Evolutionary conservation across 768 basidiomycete genomes (phyloP).

Genomic region (Basidioascus undulatus): DNA sequence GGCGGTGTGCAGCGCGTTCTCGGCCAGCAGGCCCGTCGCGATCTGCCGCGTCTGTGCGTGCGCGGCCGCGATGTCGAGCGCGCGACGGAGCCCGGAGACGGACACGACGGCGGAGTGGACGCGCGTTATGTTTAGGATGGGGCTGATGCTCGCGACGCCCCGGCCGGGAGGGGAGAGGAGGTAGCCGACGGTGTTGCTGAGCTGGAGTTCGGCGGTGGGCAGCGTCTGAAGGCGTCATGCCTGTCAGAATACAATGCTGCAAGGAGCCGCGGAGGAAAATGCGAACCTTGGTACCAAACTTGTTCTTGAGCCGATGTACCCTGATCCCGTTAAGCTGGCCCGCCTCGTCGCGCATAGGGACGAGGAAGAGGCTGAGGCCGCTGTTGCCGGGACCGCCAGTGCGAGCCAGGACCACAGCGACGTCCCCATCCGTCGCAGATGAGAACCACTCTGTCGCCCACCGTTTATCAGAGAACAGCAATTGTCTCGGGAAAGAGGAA

Average conservation of each 20-base stretch:
- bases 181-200: slow-evolving; percentile 35
- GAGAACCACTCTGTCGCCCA: slow-evolving; percentile 9
- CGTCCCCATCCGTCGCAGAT: slow-evolving; percentile 42
- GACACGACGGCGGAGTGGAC: slow-evolving; percentile 36
- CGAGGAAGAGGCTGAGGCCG: slow-evolving; percentile 46
- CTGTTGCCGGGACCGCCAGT: slow-evolving; percentile 30
- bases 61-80: slow-evolving; percentile 37
- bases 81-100: slow-evolving; percentile 33
- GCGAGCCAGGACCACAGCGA: slow-evolving; percentile 47
- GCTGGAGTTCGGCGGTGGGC: slow-evolving; percentile 49
- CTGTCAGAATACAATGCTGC: too few relatives aligned
- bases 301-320: slow-evolving; percentile 51
- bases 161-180: slow-evolving; percentile 27
- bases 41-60: slow-evolving; percentile 38
- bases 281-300: slow-evolving; percentile 33
- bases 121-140: slow-evolving; percentile 55
- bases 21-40: slow-evolving; percentile 24
- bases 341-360: slow-evolving; percentile 25
- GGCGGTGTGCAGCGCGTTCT: slow-evolving; percentile 38
- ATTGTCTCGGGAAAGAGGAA: background rate
- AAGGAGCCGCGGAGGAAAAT: too few relatives aligned
- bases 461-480: background rate
- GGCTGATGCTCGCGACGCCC: slow-evolving; percentile 37
- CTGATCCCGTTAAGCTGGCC: slow-evolving; percentile 32
- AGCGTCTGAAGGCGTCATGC: too few relatives aligned